Conservation (phyloP, 2,329 filamentous ascomycete genomes). For the Ceratocystis cubensis region DNA sequence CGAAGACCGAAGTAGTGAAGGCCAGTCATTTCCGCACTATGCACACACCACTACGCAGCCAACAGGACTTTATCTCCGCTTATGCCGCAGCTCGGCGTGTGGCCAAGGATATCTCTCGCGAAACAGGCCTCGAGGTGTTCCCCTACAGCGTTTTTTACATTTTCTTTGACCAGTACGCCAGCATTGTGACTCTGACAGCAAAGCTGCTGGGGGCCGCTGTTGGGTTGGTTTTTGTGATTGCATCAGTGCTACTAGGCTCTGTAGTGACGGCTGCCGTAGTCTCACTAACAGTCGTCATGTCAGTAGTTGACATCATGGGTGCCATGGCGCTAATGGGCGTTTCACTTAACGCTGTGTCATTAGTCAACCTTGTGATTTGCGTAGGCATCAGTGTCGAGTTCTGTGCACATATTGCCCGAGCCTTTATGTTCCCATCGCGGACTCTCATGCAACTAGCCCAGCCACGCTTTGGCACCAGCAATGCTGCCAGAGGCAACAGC, state of each 20-base stretch:
- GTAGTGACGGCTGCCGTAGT: constrained; percentile 69
- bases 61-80: constrained; percentile 83
- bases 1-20: constrained; percentile 51
- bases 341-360: constrained; percentile 83
- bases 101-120: constrained; percentile 56
- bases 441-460: constrained; percentile 54
- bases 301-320: constrained; percentile 82
- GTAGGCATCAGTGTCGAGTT: constrained; percentile 96
- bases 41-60: constrained; percentile 75
- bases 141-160: constrained; percentile 97
- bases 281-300: constrained; percentile 82
- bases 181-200: constrained; percentile 67
- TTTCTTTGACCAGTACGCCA: constrained; percentile 94
- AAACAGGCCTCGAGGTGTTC: constrained; percentile 73
- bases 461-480: constrained; percentile 32
- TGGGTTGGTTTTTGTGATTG: constrained; percentile 71
- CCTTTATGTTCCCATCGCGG: constrained; percentile 84
- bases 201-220: constrained; percentile 72
- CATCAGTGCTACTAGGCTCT: constrained; percentile 71
- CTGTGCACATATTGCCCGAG: constrained; percentile 89
- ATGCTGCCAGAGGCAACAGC: constrained; percentile 57
- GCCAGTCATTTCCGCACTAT: constrained; percentile 87
- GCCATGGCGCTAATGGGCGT: constrained; percentile 84
- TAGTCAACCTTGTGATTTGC: constrained; percentile 94
- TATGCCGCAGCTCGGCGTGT: constrained; percentile 86